Evolutionary conservation across 2,329 filamentous ascomycete genomes (phyloP).

Genomic region (Aspergillus floridensis): DNA sequence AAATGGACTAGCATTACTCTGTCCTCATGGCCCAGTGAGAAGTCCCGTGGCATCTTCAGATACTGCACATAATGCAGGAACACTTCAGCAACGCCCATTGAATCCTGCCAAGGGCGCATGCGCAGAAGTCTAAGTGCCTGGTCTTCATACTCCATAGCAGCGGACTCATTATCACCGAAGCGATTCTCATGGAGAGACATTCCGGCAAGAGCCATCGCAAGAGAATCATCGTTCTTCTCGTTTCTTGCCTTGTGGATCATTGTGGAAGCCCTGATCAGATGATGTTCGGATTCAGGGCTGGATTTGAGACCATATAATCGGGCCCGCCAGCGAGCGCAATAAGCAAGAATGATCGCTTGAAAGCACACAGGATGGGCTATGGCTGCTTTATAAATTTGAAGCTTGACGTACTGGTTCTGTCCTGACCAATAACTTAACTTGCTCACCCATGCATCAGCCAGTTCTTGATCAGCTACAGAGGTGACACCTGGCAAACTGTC

Average conservation of each 20-base stretch:
- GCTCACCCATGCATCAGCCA: conserved; percentile 37
- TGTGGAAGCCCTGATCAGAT: conserved; percentile 27
- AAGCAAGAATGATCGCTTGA: conserved; percentile 36
- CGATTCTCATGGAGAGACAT: conserved; percentile 40
- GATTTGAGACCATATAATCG: conserved; percentile 25
- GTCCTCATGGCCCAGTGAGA: conserved; percentile 18
- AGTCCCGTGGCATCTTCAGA: conserved; percentile 28
- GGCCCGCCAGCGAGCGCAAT: conserved; percentile 38
- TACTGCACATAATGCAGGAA: conserved; percentile 38
- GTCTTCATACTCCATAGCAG: conserved; percentile 29
- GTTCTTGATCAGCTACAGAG: conserved; percentile 29
- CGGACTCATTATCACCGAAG: conserved; percentile 33
- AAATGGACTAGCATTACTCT: conserved; percentile 34
- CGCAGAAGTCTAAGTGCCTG: conserved; percentile 34
- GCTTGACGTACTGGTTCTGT: conserved; percentile 38
- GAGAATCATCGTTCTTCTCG: conserved; percentile 25
- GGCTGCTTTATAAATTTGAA: conserved; percentile 34
- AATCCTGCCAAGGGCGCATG: conserved; percentile 29
- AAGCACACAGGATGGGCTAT: conserved; percentile 37
- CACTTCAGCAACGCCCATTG: conserved; percentile 24
- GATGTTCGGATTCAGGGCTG: conserved; percentile 26
- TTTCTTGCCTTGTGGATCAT: conserved; percentile 27
- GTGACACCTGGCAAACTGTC: conserved; percentile 27
- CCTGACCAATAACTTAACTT: conserved; percentile 44
- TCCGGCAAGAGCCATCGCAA: conserved; percentile 35